Conservation (phyloP, 1,139 yeast genomes). For the Meyerozyma guilliermondii region DNA sequence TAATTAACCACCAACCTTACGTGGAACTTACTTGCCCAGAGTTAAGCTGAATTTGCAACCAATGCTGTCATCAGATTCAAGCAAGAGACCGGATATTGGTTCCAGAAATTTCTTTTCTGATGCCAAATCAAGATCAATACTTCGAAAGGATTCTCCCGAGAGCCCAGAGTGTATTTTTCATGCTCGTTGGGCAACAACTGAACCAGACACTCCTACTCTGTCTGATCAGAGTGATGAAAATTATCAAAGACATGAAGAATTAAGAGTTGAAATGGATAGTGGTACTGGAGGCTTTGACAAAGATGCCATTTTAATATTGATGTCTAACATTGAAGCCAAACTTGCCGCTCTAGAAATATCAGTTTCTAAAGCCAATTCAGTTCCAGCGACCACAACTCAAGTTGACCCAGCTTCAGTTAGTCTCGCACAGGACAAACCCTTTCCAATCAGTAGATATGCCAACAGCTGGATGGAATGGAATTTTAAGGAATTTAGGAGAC, state of each 20-base stretch:
- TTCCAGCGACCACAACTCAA: background rate
- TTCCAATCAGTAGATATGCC: background rate
- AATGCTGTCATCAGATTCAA: background rate
- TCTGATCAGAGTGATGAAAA: no score
- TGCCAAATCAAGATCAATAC: background rate
- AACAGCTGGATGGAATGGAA: background rate
- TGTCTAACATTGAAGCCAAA: no score
- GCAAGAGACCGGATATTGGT: background rate
- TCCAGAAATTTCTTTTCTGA: background rate
- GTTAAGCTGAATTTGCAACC: background rate
- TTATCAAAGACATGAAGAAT: background rate
- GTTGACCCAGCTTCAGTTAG: background rate
- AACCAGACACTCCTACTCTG: background rate
- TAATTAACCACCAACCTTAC: no score
- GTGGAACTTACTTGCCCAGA: background rate
- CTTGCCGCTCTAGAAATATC: no score
- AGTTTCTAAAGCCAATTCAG: no score
- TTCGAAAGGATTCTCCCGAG: background rate
- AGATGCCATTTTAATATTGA: background rate
- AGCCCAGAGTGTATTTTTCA: background rate
- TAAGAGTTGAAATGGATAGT: background rate
- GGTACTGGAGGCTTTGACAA: background rate
- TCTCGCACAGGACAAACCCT: background rate
- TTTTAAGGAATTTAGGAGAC: background rate
- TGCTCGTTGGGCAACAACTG: background rate